Conservation (phyloP, 2,329 filamentous ascomycete species). For the Simplicillium sp. region DNA sequence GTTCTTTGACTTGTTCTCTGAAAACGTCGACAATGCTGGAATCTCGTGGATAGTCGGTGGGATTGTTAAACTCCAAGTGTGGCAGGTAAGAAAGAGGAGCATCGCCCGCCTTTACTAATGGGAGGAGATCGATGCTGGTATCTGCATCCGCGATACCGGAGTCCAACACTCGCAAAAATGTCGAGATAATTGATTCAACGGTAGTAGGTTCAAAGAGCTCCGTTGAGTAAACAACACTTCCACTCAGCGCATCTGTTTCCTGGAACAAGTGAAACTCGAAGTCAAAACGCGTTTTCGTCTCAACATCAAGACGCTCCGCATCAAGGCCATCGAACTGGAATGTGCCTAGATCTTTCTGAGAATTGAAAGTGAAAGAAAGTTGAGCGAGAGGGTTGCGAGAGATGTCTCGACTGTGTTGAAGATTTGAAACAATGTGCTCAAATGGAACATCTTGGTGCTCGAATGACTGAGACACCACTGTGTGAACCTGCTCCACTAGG, state of each 20-base stretch:
- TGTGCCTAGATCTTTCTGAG: constrained; percentile 1
- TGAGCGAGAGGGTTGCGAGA: constrained; percentile 7
- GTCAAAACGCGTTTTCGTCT: constrained; percentile 1
- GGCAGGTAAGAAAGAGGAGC: neutral
- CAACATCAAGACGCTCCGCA: neutral
- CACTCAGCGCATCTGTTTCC: neutral
- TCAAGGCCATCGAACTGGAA: neutral
- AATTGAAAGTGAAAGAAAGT: constrained; percentile 7
- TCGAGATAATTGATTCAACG: neutral
- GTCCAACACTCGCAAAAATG: constrained; percentile 1
- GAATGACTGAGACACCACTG: constrained; percentile 3
- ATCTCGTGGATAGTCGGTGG: constrained; percentile 9
- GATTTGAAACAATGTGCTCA: constrained; percentile 6
- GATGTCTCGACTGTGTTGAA: neutral
- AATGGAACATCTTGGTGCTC: constrained; percentile 10
- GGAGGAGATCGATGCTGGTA: neutral
- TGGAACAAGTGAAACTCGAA: constrained; percentile 3
- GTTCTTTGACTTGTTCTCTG: constrained; percentile 6
- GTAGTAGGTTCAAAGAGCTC: constrained; percentile 1
- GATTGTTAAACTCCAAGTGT: constrained; percentile 1
- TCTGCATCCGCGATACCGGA: constrained; percentile 1
- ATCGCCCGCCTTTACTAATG: neutral
- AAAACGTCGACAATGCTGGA: constrained; percentile 14
- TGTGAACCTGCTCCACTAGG: constrained; percentile 7
- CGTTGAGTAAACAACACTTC: neutral